Evolutionary conservation across 2,329 filamentous ascomycete genomes (phyloP), one percentile per base, ranked within the genome.

Genomic region (Chrysoporthe puriensis): DNA sequence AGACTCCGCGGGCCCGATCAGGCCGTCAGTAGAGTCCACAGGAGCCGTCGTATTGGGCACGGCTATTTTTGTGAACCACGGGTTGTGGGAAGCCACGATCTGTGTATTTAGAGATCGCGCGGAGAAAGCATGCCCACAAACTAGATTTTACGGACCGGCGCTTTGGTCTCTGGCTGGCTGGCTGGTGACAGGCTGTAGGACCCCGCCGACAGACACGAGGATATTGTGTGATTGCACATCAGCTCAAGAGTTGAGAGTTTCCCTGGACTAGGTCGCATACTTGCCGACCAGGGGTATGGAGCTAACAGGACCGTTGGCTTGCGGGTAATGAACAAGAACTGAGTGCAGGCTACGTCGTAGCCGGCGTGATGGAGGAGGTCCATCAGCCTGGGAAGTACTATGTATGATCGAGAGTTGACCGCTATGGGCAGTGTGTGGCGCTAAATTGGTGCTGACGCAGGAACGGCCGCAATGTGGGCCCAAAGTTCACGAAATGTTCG

Each of bases 381-480:
- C 54, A 40, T 40, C 18, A 14, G 26, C 13, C 14, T 54, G 50
- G 16, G 50, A 62, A 21, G 2, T 21, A 36, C 14, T 5, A 57
- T 57, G 14, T 40, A 46, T 50, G 44, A 50, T 52, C 46, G 16
- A 50, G 44, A 13, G 57, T n/a, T 56, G 58, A 36, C 42, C 43
- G 56, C 62, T 18, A 64, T 67, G 67, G 64, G 56, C 62, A 61
- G 48, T 40, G 21, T 52, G 36, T 40, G 48, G 58, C 65, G 65
- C 68, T 69, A 69, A 62, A 62, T 46, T 62, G 61, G 58, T 42
- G 62, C 62, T 69, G 65, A 69, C 57, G 65, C 66, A 67, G 62
- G 65, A 66, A 69, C 59, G 66, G 40, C 65, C 40, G 65, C 66
- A 52, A 50, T 50, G 58, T 63, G 62, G 62, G 62, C 65, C 62